phyloP scores from a whole-genome alignment of 768 basidiomycete species.

The Mycena belliarum region DNA sequence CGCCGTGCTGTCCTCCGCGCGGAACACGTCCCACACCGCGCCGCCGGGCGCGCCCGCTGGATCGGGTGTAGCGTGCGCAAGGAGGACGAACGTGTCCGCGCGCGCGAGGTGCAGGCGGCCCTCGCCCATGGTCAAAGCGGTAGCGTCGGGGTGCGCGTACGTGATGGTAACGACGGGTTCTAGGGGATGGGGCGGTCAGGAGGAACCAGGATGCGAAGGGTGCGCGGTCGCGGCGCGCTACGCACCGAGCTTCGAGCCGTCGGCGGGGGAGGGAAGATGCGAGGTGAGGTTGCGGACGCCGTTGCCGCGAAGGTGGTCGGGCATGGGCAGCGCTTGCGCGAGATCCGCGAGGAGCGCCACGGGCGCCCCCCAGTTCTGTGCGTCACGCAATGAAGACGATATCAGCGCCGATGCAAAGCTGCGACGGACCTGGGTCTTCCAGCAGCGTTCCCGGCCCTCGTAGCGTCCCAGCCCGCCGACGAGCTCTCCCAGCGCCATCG shows the following conservation, averaged over 20 bases:
- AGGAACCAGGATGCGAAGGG: too few species aligned
- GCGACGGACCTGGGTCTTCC: slow-evolving; percentile 53
- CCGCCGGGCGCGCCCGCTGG: slow-evolving; percentile 67
- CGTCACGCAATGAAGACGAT: slow-evolving; percentile 53
- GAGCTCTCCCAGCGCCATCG: slow-evolving; percentile 70
- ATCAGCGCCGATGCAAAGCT: too few species aligned
- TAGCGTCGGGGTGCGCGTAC: too few species aligned
- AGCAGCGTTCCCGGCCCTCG: slow-evolving; percentile 50
- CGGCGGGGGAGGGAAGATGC: slow-evolving; percentile 78
- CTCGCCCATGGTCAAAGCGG: too few species aligned
- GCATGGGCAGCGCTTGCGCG: slow-evolving; percentile 76
- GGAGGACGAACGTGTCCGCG: slow-evolving; percentile 90
- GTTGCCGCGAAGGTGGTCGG: slow-evolving; percentile 84
- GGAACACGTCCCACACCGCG: slow-evolving; percentile 91
- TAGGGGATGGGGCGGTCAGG: too few species aligned
- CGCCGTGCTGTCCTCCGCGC: slow-evolving; percentile 73
- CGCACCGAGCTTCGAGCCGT: slow-evolving; percentile 79
- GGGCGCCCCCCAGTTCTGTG: slow-evolving; percentile 38
- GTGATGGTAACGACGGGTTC: too few species aligned
- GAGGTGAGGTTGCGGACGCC: slow-evolving; percentile 87
- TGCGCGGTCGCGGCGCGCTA: neutral
- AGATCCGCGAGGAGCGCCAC: slow-evolving; percentile 88
- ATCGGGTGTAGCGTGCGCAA: slow-evolving; percentile 66
- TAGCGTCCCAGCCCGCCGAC: slow-evolving; percentile 77
- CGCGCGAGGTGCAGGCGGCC: slow-evolving; percentile 94